phyloP scores from a whole-genome alignment of 352 stramenopile species.

The Globisporangium takayamanum region DNA sequence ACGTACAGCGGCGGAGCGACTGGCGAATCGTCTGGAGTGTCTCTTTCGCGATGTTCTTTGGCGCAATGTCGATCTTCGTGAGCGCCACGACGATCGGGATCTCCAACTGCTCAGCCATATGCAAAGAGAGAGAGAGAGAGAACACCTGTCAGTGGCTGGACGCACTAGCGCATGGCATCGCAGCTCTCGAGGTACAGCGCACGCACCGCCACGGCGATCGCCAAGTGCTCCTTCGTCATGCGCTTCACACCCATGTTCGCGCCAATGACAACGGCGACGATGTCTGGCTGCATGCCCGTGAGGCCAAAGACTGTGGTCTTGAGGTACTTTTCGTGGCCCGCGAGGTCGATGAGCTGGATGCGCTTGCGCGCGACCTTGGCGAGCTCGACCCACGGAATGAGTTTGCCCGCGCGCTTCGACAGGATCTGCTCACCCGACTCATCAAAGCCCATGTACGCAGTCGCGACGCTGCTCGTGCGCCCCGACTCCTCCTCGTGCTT shows the following conservation, averaged over 20 bases:
- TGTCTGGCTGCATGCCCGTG: conserved; percentile 94
- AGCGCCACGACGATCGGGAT: conserved; percentile 92
- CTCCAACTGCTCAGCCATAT: conserved; percentile 43
- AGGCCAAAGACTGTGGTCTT: conserved; percentile 99
- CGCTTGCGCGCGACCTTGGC: conserved; percentile 73
- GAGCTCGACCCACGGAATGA: conserved; percentile 76
- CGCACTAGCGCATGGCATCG: no score
- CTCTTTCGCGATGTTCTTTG: conserved; percentile 90
- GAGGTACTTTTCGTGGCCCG: conserved; percentile 97
- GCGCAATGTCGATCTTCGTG: conserved; percentile 94
- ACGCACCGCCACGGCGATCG: conserved; percentile 84
- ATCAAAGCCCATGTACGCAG: conserved; percentile 81
- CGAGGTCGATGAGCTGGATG: conserved; percentile 85
- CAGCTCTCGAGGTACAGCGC: neutral
- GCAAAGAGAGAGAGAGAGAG: neutral
- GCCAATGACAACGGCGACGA: conserved; percentile 92
- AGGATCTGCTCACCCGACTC: conserved; percentile 69
- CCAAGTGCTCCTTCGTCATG: conserved; percentile 93
- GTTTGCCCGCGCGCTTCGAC: conserved; percentile 62
- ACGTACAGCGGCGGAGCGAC: conserved; percentile 69
- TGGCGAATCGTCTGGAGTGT: conserved; percentile 88
- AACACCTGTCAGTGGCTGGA: no score
- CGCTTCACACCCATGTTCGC: conserved; percentile 93
- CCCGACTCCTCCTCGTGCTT: conserved; percentile 83
- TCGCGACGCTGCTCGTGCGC: conserved; percentile 78